Evolutionary conservation across 345 rosid species (phyloP), one percentile per base, ranked within the genome.

Genomic region (Corymbia maculata): DNA sequence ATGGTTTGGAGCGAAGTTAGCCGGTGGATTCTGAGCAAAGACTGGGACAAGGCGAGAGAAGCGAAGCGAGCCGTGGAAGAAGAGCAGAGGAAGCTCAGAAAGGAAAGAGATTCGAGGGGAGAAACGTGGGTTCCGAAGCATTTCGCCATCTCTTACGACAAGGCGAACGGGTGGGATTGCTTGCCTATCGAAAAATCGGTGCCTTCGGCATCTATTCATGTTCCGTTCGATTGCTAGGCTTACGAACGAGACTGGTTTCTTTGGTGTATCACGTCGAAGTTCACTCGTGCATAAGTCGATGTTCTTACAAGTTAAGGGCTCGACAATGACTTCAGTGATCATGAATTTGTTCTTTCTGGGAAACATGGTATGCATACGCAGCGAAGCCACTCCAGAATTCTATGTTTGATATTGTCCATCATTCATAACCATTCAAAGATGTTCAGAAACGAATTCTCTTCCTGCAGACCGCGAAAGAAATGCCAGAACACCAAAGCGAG

Each of bases 21-120:
- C 93, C 90, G 88, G 90, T 95, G 90, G 50, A 94, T 97, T 16
- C 70, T 96, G 85, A 92, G 36, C 50, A 88, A 91, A 44, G 95
- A 96, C 4, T 97, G 99, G 99, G 94, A 92, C 88, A 94, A 92
- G 92, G 98, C 98, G 45, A 92, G 90, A 52, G 94, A 94, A 90
- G 95, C 94, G 4, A 97, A 97, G 96, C 94, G 88, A 47, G 86
- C 50, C 1, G 89, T 97, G 12, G 99, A 97, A 89, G 95, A 93
- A 86, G 93, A 91, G 79, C 99, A 96, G 55, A 94, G 99, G 79
- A 90, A 90, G 90, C 80, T 88, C 6, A 53, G 47, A 85, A 94
- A 88, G 87, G 92, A 92, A 55, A 94, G 96, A 89, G 88, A 89
- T 28, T 90, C 95, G 26, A 86, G 47, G 45, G 95, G 94, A 16